These are phyloP conservation scores for Scheffersomyces lignosus DNA, from an alignment of 805 yeast genomes.

Conservation along the genomic window DNA sequence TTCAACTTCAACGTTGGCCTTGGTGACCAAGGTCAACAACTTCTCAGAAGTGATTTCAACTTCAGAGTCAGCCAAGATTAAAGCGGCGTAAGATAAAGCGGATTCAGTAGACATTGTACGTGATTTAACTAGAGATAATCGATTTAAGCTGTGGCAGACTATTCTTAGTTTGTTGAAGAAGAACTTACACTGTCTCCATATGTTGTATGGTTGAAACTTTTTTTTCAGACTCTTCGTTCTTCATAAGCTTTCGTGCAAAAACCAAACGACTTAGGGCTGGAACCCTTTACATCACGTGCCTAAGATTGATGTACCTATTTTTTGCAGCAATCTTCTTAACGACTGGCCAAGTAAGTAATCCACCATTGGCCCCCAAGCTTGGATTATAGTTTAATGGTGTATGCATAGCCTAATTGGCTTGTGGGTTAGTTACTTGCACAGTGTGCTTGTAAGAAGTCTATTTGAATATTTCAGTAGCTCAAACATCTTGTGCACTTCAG, in stretches of 20 bases:
- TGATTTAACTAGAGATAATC: slow-evolving; percentile 52
- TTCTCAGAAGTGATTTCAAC: slow-evolving; percentile 47
- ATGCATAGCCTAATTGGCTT: no score
- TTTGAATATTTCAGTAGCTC: no score
- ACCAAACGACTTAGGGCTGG: not conserved
- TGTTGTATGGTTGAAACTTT: not conserved
- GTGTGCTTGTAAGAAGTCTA: no score
- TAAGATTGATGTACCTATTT: no score
- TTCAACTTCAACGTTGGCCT: slow-evolving; percentile 47
- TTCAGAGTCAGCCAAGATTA: slow-evolving; percentile 50
- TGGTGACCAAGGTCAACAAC: slow-evolving; percentile 39
- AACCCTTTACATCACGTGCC: not conserved
- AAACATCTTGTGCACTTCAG: no score
- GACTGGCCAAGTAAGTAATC: no score
- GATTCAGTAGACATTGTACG: slow-evolving; percentile 46
- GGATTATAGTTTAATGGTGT: no score
- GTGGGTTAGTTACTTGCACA: no score
- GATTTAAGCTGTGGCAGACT: slow-evolving; percentile 51
- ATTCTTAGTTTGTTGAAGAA: slow-evolving; percentile 36
- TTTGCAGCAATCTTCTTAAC: no score
- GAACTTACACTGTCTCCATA: slow-evolving; percentile 1
- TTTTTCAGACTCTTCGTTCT: not conserved
- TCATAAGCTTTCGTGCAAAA: not conserved
- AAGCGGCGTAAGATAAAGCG: slow-evolving; percentile 51
- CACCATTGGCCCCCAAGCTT: no score